Evolutionary conservation across 768 basidiomycete genomes (phyloP).

Genomic region (Leccinum variicolor): DNA sequence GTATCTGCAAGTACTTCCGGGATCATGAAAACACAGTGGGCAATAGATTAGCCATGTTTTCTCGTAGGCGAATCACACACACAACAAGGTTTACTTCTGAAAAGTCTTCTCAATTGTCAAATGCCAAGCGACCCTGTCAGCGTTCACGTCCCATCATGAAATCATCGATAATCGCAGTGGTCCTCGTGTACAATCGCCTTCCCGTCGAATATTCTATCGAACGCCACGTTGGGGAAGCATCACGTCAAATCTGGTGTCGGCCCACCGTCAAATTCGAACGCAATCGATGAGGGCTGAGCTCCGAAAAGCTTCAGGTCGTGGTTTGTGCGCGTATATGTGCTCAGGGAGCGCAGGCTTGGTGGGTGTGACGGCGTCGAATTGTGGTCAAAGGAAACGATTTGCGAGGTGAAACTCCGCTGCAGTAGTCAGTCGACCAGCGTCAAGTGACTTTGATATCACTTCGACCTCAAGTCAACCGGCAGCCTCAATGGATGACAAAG

Average conservation of each 20-base stretch:
- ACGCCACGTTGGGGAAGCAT: not conserved
- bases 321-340: not conserved
- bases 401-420: not conserved
- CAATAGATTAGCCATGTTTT: no score
- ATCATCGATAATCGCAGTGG: not conserved
- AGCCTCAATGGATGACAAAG: slow-evolving; percentile 12
- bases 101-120: no score
- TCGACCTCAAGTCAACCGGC: no score
- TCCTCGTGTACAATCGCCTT: not conserved
- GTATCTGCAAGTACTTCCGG: no score
- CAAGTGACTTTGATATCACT: not conserved
- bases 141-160: not conserved
- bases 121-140: not conserved
- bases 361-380: not conserved
- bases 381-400: not conserved
- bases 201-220: not conserved
- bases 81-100: no score
- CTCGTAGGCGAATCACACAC: no score
- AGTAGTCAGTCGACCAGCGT: not conserved
- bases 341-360: not conserved
- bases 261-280: not conserved
- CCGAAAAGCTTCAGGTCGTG: not conserved
- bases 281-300: not conserved
- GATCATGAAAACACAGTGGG: no score
- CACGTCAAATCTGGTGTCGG: not conserved